phyloP scores from a whole-genome alignment of 1,284 basidiomycete genomes.

The Neolentinus lepideus region DNA sequence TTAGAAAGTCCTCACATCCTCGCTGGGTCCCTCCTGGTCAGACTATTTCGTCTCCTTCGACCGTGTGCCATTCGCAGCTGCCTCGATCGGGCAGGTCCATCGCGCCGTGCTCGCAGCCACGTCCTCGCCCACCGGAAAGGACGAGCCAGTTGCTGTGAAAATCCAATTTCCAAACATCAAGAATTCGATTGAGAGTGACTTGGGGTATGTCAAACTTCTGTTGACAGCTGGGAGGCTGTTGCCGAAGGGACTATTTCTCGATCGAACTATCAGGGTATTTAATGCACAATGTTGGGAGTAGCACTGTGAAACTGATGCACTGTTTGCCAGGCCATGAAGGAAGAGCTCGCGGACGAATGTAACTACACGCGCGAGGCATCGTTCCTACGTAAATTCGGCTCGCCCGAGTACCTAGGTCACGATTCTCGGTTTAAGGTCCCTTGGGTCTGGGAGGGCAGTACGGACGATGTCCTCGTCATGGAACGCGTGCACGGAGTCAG shows the following conservation, averaged over 20 bases:
- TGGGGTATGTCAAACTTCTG: slow-evolving; percentile 82
- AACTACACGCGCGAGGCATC: slow-evolving; percentile 86
- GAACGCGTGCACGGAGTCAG: slow-evolving; percentile 81
- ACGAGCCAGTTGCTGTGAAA: slow-evolving; percentile 81
- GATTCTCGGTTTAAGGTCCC: slow-evolving; percentile 80
- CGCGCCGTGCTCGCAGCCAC: slow-evolving; percentile 53
- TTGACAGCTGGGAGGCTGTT: slow-evolving; percentile 76
- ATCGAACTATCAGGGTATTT: slow-evolving; percentile 72
- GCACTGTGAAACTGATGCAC: neutral
- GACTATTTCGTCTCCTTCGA: slow-evolving; percentile 73
- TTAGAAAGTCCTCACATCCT: slow-evolving; percentile 69
- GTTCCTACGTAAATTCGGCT: slow-evolving; percentile 62
- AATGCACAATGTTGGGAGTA: neutral
- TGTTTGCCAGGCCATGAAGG: slow-evolving; percentile 65
- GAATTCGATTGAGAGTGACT: slow-evolving; percentile 81
- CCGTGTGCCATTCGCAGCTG: slow-evolving; percentile 88
- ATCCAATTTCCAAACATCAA: slow-evolving; percentile 94
- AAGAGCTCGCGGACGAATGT: slow-evolving; percentile 94
- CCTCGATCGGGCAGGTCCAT: slow-evolving; percentile 97
- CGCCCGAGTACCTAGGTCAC: slow-evolving; percentile 39
- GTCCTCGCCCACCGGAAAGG: slow-evolving; percentile 41
- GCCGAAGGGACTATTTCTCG: slow-evolving; percentile 86
- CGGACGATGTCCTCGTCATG: slow-evolving; percentile 83
- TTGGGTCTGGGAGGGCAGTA: slow-evolving; percentile 80
- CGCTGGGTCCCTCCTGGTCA: slow-evolving; percentile 77